Conservation (phyloP, 2,329 filamentous ascomycete genomes). For the Diplocarpon rosae region DNA sequence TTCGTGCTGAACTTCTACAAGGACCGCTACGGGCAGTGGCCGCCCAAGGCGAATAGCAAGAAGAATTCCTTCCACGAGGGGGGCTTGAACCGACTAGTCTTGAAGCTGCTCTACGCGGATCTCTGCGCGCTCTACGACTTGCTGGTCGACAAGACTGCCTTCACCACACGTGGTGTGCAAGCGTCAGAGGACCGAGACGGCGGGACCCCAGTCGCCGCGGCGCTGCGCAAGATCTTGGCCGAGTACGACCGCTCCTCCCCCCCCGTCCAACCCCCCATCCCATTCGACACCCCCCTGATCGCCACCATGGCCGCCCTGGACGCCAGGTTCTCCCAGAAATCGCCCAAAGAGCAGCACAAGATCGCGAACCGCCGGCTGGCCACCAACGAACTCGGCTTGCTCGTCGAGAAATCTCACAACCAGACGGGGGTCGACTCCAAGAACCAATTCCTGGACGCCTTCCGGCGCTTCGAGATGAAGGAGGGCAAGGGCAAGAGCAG, state of each 20-base stretch:
- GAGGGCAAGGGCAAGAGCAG: conserved; percentile 53
- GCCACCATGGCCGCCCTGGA: conserved; percentile 58
- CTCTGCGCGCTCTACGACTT: conserved; percentile 81
- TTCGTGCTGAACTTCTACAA: conserved; percentile 52
- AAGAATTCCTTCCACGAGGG: conserved; percentile 82
- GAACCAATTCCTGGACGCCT: conserved; percentile 56
- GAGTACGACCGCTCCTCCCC: conserved; percentile 86
- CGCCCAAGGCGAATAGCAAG: conserved; percentile 82
- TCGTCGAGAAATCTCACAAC: conserved; percentile 77
- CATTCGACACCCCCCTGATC: conserved; percentile 75
- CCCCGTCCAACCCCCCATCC: conserved; percentile 81
- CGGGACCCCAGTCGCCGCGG: conserved; percentile 50
- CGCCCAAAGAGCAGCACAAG: conserved; percentile 64
- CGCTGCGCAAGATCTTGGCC: conserved; percentile 66
- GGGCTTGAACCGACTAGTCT: conserved; percentile 74
- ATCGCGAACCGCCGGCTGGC: conserved; percentile 62
- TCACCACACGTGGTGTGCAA: conserved; percentile 66
- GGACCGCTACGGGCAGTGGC: conserved; percentile 63
- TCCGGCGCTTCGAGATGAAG: conserved; percentile 59
- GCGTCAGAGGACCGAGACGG: conserved; percentile 44
- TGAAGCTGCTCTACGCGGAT: conserved; percentile 75
- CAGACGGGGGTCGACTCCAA: conserved; percentile 48
- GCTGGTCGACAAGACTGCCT: conserved; percentile 64
- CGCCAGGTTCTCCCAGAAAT: conserved; percentile 47
- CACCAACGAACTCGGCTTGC: conserved; percentile 63